Evolutionary conservation across 2,329 filamentous ascomycete species (phyloP).

Genomic region (Pezicula neosporulosa): DNA sequence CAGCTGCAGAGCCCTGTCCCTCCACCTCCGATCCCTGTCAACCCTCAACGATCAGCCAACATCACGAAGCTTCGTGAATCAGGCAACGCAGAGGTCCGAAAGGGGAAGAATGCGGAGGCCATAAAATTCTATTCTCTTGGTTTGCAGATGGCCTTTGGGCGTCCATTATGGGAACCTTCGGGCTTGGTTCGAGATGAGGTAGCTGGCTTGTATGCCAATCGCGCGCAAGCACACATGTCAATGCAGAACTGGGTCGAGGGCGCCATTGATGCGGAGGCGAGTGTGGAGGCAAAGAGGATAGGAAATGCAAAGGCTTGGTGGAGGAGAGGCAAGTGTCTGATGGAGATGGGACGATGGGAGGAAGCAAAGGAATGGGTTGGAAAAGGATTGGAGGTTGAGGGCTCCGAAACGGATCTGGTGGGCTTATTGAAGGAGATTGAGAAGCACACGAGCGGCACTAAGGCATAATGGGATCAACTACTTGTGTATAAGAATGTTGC

Average conservation of each 20-base stretch:
- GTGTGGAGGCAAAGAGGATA: constrained; percentile 80
- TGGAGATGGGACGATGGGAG: constrained; percentile 84
- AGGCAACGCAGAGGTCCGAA: constrained; percentile 80
- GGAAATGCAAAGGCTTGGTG: constrained; percentile 96
- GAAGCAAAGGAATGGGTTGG: constrained; percentile 80
- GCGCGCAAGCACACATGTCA: constrained; percentile 87
- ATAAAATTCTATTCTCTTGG: constrained; percentile 80
- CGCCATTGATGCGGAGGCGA: constrained; percentile 81
- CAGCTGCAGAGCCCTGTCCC: constrained; percentile 63
- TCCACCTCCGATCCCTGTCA: constrained; percentile 84
- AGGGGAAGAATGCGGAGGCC: constrained; percentile 70
- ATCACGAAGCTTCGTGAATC: constrained; percentile 88
- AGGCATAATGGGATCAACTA: constrained; percentile 12
- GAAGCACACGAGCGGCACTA: constrained; percentile 27
- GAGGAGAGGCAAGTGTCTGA: constrained; percentile 76
- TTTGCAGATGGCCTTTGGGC: constrained; percentile 79
- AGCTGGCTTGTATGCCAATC: constrained; percentile 74
- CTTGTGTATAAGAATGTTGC: neutral
- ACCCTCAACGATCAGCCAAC: constrained; percentile 85
- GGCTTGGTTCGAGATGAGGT: constrained; percentile 84
- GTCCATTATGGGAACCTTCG: constrained; percentile 85
- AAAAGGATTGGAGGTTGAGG: constrained; percentile 78
- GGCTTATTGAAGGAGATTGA: constrained; percentile 63
- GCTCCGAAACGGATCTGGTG: constrained; percentile 61
- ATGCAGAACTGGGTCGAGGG: constrained; percentile 80